phyloP scores from a whole-genome alignment of 148 eudicot genomes.

The Rhododendron vialii region DNA sequence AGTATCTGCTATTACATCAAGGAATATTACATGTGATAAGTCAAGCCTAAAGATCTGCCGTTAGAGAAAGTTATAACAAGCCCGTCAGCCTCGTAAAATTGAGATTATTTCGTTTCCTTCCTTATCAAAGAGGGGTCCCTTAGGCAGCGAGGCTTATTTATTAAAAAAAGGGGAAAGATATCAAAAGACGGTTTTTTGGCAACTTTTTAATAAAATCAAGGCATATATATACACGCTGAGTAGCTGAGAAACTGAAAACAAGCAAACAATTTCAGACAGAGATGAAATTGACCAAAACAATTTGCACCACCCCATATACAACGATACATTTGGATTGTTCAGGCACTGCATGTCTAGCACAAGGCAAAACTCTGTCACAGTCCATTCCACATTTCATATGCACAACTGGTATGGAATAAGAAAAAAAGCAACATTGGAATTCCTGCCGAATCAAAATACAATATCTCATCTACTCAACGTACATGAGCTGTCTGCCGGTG shows the following conservation, averaged over 20 bases:
- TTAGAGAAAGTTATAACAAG: not conserved
- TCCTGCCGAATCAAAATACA: not conserved
- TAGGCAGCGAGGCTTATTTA: too few species aligned
- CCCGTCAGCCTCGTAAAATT: too few species aligned
- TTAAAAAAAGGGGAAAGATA: too few species aligned
- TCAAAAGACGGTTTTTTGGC: too few species aligned
- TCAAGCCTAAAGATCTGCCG: too few species aligned
- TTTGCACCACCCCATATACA: not conserved
- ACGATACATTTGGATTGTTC: not conserved
- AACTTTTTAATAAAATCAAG: not conserved
- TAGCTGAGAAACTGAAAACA: not conserved
- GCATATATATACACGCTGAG: not conserved
- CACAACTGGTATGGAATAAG: not conserved
- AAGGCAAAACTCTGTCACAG: not conserved
- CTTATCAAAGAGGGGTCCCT: too few species aligned
- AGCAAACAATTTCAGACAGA: not conserved
- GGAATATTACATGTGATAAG: too few species aligned
- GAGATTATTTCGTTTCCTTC: too few species aligned
- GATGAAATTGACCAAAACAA: not conserved
- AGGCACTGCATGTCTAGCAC: not conserved
- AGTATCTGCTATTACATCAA: too few species aligned
- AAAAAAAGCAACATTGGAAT: slow-evolving; percentile 6
- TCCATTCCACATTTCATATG: slow-evolving; percentile 1
- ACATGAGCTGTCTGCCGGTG: slow-evolving; percentile 33
- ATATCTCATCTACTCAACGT: slow-evolving; percentile 15